Evolutionary conservation across 192 early-diverging fungal species (phyloP).

Genomic region (Dissophora globulifera): DNA sequence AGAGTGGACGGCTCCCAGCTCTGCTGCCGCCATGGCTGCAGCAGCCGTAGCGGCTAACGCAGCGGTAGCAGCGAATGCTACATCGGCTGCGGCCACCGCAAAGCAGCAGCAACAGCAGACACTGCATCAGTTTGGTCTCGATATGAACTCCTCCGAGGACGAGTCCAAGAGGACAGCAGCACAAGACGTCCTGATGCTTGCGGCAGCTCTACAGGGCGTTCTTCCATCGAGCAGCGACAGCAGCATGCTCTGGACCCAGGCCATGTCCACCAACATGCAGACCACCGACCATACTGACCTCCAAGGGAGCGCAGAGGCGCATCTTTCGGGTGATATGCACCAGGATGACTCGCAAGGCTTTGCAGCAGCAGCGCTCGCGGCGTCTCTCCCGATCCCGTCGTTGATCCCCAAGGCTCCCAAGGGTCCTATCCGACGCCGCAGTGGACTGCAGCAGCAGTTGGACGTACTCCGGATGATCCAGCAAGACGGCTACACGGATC

Average conservation of each 20-base stretch:
- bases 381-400: conserved; percentile 26
- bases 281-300: not conserved
- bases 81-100: not conserved
- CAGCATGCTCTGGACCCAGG: conserved; percentile 41
- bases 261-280: conserved; percentile 12
- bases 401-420: conserved; percentile 40
- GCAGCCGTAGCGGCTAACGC: conserved; percentile 47
- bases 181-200: conserved; percentile 42
- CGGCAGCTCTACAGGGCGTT: conserved; percentile 41
- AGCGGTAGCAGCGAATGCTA: conserved; percentile 25
- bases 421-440: conserved; percentile 46
- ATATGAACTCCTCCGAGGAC: not conserved
- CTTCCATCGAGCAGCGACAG: conserved; percentile 7
- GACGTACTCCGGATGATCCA: conserved; percentile 44
- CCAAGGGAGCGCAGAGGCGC: not conserved
- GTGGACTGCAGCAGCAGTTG: conserved; percentile 46
- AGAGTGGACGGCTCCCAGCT: conserved; percentile 51
- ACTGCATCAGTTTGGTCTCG: conserved; percentile 17
- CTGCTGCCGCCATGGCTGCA: conserved; percentile 41
- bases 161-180: conserved; percentile 16
- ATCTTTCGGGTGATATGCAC: not conserved
- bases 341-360: conserved; percentile 14
- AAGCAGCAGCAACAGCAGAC: conserved; percentile 12
- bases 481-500: conserved; percentile 41
- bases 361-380: conserved; percentile 15